These are phyloP conservation scores for Pseudocercospora ulei DNA, from an alignment of 2,329 filamentous ascomycete genomes.

Conservation along the genomic window DNA sequence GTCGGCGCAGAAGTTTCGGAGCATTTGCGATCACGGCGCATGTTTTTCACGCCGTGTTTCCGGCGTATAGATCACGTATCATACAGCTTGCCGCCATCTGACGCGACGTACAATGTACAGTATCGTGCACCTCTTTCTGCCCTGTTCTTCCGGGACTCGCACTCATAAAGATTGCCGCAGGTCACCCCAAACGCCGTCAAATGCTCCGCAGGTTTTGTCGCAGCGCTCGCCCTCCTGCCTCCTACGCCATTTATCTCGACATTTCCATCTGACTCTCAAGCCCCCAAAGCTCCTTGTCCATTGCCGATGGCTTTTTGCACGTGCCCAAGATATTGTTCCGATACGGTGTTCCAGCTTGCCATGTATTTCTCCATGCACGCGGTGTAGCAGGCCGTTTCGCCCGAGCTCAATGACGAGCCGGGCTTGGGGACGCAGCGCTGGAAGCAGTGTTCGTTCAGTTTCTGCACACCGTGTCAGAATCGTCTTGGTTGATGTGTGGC, in stretches of 20 bases:
- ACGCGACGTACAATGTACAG: conserved; percentile 13
- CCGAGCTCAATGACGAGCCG: conserved; percentile 42
- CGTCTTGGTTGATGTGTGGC: neutral
- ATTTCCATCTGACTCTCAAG: conserved; percentile 8
- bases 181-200: conserved; percentile 14
- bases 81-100: conserved; percentile 9
- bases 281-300: conserved; percentile 20
- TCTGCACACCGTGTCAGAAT: conserved; percentile 32
- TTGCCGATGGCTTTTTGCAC: conserved; percentile 38
- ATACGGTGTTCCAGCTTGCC: conserved; percentile 45
- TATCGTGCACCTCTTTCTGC: neutral
- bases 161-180: neutral
- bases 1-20: conserved; percentile 4
- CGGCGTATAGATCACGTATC: conserved; percentile 15
- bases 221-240: neutral
- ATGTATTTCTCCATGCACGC: conserved; percentile 50
- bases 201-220: neutral
- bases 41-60: conserved; percentile 7
- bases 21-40: conserved; percentile 3
- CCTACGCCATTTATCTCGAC: neutral
- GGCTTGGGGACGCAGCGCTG: conserved; percentile 48
- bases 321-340: conserved; percentile 42
- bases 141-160: neutral
- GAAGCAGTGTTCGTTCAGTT: conserved; percentile 50
- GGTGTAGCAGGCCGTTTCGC: conserved; percentile 44